These are phyloP conservation scores for Coix lacrymajobi DNA, from an alignment of 176 grass and related monocot species.

Conservation along the genomic window DNA sequence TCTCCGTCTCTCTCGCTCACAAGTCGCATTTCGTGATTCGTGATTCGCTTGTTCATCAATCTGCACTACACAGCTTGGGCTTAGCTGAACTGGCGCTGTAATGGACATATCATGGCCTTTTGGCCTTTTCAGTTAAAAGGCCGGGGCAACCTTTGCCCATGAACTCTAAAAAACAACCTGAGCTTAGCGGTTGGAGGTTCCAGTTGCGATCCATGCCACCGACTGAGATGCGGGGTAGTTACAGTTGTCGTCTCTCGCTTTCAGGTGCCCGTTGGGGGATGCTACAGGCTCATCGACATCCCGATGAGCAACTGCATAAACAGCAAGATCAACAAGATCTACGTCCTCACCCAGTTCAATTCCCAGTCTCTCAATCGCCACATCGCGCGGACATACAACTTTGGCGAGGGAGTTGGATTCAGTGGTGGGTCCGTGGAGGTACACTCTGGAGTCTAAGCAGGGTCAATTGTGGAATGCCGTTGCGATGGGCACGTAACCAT, in stretches of 20 bases:
- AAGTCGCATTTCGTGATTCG: not conserved
- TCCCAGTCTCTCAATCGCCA: slow-evolving; percentile 79
- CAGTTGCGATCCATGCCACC: not conserved
- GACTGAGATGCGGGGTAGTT: not conserved
- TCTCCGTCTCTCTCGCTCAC: not conserved
- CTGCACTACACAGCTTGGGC: not conserved
- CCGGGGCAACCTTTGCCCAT: too few species aligned
- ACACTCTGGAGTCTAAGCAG: not conserved
- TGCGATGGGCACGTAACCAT: not conserved
- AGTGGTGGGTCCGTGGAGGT: slow-evolving; percentile 80
- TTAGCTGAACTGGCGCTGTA: too few species aligned
- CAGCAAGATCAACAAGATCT: slow-evolving; percentile 81
- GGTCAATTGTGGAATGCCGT: not conserved
- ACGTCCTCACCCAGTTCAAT: slow-evolving; percentile 74
- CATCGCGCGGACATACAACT: slow-evolving; percentile 61
- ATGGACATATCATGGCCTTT: too few species aligned
- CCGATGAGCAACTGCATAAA: slow-evolving; percentile 86
- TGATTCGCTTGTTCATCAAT: not conserved
- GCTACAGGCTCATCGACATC: slow-evolving; percentile 74
- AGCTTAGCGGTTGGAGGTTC: not conserved
- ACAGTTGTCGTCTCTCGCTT: not conserved
- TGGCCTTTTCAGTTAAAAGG: too few species aligned
- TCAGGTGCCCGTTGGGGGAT: slow-evolving; percentile 74
- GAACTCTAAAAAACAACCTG: too few species aligned
- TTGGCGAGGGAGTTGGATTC: slow-evolving; percentile 58